Base-by-base conservation (phyloP, 1,139 yeast species). In the Blastobotrys proliferans region DNA sequence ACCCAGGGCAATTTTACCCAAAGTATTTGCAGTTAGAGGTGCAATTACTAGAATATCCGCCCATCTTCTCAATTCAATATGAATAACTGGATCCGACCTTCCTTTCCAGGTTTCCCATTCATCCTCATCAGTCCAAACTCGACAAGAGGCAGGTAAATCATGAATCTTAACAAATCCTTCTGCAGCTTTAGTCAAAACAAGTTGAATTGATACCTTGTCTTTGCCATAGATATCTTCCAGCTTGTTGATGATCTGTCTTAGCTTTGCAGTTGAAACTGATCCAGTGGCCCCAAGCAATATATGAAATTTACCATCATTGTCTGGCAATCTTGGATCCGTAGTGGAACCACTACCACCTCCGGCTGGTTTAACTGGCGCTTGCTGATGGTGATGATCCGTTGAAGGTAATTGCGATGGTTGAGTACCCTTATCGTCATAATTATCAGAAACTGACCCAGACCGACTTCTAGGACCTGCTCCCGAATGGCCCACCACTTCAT, bases 61-160 rank as follows among this genome's bases (percentile, higher is more conserved):
- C 97, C 97, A 90, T 55, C 95, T 76, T 53, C 97, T 77, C 48
- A 90, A 71, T 66, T 90, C 97, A 56, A 88, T 88, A 63, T 90
- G 97, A 52, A 90, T 70, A 22, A 88, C 96, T 1, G 97, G 96
- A 64, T 88, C 97, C 40, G 87, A 77, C 52, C 97, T 74, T 37
- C 74, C 69, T 56, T 76, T 75, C 97, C 97, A 88, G 3, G 87
- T 81, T 37, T 70, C 73, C 97, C 97, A 90, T 65, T 90, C 97
- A 61, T 90, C 97, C 37, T 74, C 70, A 61, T 90, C 96, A 57
- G 85, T 75, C 97, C 97, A 90, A 8, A 87, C 74, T 42, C 81
- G 75, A 5, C 86, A 76, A 49, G 75, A 73, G 40, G 83, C 74
- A 6, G 82, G 83, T 44, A 78, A 66, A 46, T 79, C 83, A 14